Evolutionary conservation across 1,284 basidiomycete species (phyloP).

Genomic region (Sanghuangporus weigelae): DNA sequence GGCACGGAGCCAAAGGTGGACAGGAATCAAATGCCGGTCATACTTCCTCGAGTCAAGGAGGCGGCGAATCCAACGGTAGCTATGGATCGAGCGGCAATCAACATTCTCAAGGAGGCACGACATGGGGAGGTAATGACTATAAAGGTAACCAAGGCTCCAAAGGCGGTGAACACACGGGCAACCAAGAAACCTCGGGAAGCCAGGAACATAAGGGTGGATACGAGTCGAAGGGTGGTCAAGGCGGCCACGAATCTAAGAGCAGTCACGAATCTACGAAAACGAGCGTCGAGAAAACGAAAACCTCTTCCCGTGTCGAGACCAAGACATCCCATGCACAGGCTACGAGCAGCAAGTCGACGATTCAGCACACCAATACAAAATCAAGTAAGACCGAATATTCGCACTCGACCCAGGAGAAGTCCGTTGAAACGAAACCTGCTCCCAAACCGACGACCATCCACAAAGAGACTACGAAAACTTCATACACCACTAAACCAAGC

Average conservation of each 20-base stretch:
- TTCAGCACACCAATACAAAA: background rate
- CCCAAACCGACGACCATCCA: background rate
- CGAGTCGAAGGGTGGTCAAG: background rate
- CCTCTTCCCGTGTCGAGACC: background rate
- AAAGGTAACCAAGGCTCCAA: background rate
- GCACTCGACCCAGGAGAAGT: background rate
- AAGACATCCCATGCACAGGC: background rate
- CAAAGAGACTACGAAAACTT: background rate
- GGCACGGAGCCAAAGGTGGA: background rate
- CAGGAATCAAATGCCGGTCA: no score
- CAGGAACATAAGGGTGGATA: background rate
- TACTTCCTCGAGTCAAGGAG: no score
- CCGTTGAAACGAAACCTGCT: background rate
- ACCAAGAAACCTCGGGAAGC: background rate
- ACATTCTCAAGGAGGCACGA: no score
- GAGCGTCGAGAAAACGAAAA: background rate
- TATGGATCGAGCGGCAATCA: background rate
- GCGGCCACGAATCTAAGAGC: background rate
- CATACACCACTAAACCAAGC: no score
- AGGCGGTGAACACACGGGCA: background rate
- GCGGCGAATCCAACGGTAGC: background rate
- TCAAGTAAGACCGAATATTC: background rate
- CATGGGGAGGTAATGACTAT: no score
- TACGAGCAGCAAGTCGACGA: background rate
- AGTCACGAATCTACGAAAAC: background rate